Percentiles rank a stretch among this genome's conserved stretches.
phyloP scores from a whole-genome alignment of 768 basidiomycete genomes.

The Candolleomyces aberdarensis region DNA sequence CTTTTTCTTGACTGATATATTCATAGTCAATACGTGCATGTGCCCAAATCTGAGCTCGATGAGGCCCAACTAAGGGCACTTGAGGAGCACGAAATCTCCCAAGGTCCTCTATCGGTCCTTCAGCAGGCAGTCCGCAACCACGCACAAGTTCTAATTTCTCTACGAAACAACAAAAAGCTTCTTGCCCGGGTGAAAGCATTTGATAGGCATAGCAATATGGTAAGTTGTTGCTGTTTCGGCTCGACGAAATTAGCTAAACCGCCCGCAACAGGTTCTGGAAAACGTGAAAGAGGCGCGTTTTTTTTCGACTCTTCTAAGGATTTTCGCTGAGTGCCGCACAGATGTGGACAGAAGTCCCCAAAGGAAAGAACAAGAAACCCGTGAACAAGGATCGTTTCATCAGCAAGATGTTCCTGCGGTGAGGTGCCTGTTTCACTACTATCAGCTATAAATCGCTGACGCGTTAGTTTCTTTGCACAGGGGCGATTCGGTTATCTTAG shows the following conservation, averaged over 20 bases:
- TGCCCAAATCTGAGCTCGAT: slow-evolving; percentile 95
- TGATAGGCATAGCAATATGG: slow-evolving; percentile 99
- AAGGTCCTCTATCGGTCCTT: slow-evolving; percentile 93
- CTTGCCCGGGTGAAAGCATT: slow-evolving; percentile 96
- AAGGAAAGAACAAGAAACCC: slow-evolving; percentile 98
- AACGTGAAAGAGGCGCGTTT: slow-evolving; percentile 90
- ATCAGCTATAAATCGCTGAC: slow-evolving; percentile 1
- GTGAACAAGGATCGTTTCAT: slow-evolving; percentile 99
- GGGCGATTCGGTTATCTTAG: slow-evolving; percentile 96
- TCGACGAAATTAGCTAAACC: not conserved
- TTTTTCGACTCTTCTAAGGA: not conserved
- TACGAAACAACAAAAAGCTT: slow-evolving; percentile 98
- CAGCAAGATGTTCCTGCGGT: slow-evolving; percentile 98
- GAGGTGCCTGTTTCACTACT: slow-evolving; percentile 19
- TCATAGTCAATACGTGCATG: slow-evolving; percentile 90
- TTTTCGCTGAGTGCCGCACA: slow-evolving; percentile 26
- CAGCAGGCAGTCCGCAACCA: slow-evolving; percentile 98
- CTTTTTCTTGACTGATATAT: not conserved
- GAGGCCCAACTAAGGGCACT: slow-evolving; percentile 94
- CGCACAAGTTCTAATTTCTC: slow-evolving; percentile 94
- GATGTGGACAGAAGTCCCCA: slow-evolving; percentile 99
- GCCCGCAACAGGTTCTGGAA: slow-evolving; percentile 73
- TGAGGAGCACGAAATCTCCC: slow-evolving; percentile 98
- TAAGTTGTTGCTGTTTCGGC: slow-evolving; percentile 31
- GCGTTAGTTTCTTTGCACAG: slow-evolving; percentile 34